Conservation (phyloP, 257 asterid species). For the Anisodus tanguticus region DNA sequence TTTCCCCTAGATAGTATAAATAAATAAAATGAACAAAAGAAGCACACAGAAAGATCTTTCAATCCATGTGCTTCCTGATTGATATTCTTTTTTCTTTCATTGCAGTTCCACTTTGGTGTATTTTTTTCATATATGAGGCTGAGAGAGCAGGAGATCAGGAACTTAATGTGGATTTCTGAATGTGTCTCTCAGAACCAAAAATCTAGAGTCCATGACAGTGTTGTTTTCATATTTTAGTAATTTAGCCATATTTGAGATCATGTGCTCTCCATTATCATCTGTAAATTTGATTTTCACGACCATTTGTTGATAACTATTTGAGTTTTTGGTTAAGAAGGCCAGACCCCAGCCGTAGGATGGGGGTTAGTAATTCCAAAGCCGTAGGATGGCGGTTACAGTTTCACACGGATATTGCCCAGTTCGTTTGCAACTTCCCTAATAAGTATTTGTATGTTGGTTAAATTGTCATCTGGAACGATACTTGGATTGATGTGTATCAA, state of each 20-base stretch:
- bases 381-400: neutral
- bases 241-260: constrained; percentile 21
- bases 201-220: constrained; percentile 90
- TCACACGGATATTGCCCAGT: neutral
- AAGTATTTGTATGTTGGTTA: constrained; percentile 29
- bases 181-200: constrained; percentile 97
- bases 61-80: neutral
- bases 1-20: neutral
- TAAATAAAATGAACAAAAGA: neutral
- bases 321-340: constrained; percentile 29
- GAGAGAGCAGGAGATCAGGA: constrained; percentile 96
- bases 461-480: constrained; percentile 20
- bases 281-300: constrained; percentile 21
- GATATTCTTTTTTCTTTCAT: constrained; percentile 24
- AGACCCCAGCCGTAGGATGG: neutral
- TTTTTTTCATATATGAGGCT: constrained; percentile 88
- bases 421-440: constrained; percentile 27
- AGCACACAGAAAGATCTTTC: neutral
- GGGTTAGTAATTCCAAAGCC: neutral
- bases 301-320: constrained; percentile 18
- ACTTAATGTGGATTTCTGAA: constrained; percentile 98
- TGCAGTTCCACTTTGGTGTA: constrained; percentile 91
- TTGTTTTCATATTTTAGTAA: constrained; percentile 78
- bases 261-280: constrained; percentile 13
- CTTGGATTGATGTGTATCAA: constrained; percentile 25